phyloP scores from a whole-genome alignment of 2,329 filamentous ascomycete species.

The Penicillium hesseltinei region DNA sequence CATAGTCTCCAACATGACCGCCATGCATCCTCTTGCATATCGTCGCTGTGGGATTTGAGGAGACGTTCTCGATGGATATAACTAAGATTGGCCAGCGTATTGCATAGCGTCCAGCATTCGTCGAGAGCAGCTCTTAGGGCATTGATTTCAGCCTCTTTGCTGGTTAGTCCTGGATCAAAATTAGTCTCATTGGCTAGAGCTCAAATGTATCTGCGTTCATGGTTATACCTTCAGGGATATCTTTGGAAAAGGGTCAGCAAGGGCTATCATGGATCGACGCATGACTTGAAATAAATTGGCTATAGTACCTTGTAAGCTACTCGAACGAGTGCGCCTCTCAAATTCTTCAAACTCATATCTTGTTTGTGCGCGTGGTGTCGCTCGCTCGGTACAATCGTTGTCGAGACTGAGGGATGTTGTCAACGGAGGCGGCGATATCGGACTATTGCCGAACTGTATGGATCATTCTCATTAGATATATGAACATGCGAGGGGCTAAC shows the following conservation, averaged over 20 bases:
- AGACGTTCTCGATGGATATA: slow-evolving; percentile 77
- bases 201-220: slow-evolving; percentile 12
- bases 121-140: slow-evolving; percentile 74
- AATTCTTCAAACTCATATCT: slow-evolving; percentile 67
- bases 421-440: slow-evolving; percentile 67
- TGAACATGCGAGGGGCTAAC: not conserved
- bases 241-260: slow-evolving; percentile 20
- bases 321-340: slow-evolving; percentile 57
- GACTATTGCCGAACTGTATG: slow-evolving; percentile 35
- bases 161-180: slow-evolving; percentile 37
- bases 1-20: slow-evolving; percentile 92
- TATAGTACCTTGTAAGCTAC: slow-evolving; percentile 70
- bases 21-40: slow-evolving; percentile 85
- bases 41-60: slow-evolving; percentile 71
- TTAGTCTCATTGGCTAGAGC: slow-evolving; percentile 24
- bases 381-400: slow-evolving; percentile 64
- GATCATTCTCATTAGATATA: slow-evolving; percentile 3
- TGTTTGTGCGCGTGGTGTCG: slow-evolving; percentile 81
- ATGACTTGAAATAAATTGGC: slow-evolving; percentile 32
- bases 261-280: slow-evolving; percentile 8
- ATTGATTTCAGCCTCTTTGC: slow-evolving; percentile 58
- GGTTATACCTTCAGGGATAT: slow-evolving; percentile 35
- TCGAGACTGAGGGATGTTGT: slow-evolving; percentile 70
- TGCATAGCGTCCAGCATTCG: slow-evolving; percentile 93
- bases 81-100: slow-evolving; percentile 80